Conservation (phyloP, 139 green algal species). For the Parachlorella kessleri region DNA sequence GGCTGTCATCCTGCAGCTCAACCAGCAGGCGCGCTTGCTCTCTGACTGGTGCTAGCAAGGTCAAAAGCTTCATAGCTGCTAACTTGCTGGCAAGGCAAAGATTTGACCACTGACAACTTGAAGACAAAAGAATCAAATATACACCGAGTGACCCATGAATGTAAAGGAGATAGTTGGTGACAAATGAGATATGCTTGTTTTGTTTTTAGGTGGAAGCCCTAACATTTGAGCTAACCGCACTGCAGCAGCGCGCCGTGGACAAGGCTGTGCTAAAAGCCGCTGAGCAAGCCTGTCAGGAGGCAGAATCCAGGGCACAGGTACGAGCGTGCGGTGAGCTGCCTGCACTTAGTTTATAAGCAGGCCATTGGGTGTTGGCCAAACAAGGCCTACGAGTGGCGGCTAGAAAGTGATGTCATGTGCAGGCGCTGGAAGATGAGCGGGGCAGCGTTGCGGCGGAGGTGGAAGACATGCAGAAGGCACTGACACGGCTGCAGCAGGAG, state of each 20-base stretch:
- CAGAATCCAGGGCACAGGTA: constrained; percentile 31
- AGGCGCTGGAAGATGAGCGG: constrained; percentile 1
- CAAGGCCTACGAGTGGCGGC: no score
- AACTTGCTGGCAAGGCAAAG: no score
- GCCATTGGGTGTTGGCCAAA: no score
- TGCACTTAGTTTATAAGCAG: no score
- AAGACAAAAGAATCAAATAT: no score
- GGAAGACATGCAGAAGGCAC: constrained; percentile 23
- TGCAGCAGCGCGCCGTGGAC: constrained; percentile 22
- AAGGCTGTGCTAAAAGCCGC: constrained; percentile 1
- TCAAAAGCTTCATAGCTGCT: background rate
- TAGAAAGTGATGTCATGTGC: no score
- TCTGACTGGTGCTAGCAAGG: background rate
- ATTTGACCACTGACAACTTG: no score
- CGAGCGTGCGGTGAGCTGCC: no score
- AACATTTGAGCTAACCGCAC: constrained; percentile 5
- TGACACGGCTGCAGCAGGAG: constrained; percentile 26
- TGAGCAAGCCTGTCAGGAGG: background rate
- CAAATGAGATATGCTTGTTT: background rate
- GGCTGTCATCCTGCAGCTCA: constrained; percentile 73
- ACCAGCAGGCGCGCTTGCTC: constrained; percentile 37
- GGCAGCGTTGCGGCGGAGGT: constrained; percentile 20
- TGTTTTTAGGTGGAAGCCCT: constrained; percentile 21
- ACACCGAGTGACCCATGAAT: no score
- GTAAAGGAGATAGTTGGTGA: no score